These are phyloP conservation scores for Dendrobium chrysotoxum DNA, from an alignment of 106 monocot species.

Conservation along the genomic window DNA sequence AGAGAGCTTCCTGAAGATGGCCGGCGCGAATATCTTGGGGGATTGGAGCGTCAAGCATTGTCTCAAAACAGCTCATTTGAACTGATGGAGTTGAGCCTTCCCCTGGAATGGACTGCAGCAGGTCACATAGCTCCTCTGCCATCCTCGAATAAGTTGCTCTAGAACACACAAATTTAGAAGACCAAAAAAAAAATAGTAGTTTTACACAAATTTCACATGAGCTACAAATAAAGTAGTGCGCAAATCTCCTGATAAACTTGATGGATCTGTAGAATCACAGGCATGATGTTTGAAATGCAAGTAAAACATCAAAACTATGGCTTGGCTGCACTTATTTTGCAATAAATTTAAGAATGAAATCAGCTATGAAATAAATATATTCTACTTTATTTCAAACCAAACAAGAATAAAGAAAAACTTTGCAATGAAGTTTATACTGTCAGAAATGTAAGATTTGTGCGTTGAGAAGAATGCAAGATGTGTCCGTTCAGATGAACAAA, in stretches of 20 bases:
- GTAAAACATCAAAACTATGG: background rate
- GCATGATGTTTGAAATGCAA: background rate
- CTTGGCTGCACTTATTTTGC: no score
- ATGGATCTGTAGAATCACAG: background rate
- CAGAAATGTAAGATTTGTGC: no score
- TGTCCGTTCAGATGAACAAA: no score
- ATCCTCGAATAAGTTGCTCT: slow-evolving; percentile 81
- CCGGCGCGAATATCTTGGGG: slow-evolving; percentile 55
- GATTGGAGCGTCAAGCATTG: slow-evolving; percentile 71
- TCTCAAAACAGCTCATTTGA: slow-evolving; percentile 79
- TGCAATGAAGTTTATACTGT: no score
- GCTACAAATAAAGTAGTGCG: no score
- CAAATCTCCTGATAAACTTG: background rate
- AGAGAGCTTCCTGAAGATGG: slow-evolving; percentile 75
- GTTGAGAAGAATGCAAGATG: no score
- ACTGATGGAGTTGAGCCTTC: slow-evolving; percentile 35
- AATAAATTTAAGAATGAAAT: no score
- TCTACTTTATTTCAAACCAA: no score
- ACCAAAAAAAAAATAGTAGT: background rate
- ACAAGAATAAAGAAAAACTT: no score
- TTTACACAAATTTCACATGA: background rate
- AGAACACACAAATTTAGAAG: background rate
- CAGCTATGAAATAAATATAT: no score
- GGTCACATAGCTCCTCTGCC: slow-evolving; percentile 63
- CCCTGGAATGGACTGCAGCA: slow-evolving; percentile 45